Conservation (phyloP, 2,329 filamentous ascomycete genomes). For the Neopestalotiopsis clavispora region DNA sequence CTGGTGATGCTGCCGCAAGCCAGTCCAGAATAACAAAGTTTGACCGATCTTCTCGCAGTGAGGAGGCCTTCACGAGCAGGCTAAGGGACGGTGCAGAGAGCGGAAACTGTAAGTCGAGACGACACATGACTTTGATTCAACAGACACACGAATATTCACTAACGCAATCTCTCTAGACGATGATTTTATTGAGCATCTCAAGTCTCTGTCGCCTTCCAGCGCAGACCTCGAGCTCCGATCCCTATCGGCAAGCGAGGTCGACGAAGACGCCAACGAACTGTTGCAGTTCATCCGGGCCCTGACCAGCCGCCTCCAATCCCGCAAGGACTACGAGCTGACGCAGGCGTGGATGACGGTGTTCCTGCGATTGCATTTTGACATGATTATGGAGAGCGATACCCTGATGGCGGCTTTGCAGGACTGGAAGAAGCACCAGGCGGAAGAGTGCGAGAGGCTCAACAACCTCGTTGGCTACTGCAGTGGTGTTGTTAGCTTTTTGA, state of each 20-base stretch:
- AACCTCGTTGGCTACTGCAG: slow-evolving; percentile 85
- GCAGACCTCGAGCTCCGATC: slow-evolving; percentile 92
- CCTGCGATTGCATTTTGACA: slow-evolving; percentile 74
- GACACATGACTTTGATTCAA: not conserved
- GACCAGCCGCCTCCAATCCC: slow-evolving; percentile 69
- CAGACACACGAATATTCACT: not conserved
- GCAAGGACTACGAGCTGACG: slow-evolving; percentile 88
- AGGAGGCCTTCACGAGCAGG: slow-evolving; percentile 63
- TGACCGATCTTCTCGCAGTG: slow-evolving; percentile 54
- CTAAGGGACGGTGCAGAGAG: slow-evolving; percentile 58
- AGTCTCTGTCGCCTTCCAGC: slow-evolving; percentile 79
- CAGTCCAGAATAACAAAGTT: slow-evolving; percentile 72
- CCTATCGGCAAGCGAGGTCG: slow-evolving; percentile 55
- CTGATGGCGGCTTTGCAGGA: slow-evolving; percentile 64
- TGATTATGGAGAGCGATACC: slow-evolving; percentile 53
- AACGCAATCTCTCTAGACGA: slow-evolving; percentile 49
- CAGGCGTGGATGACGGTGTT: slow-evolving; percentile 99
- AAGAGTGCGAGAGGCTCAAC: slow-evolving; percentile 73
- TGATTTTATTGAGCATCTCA: slow-evolving; percentile 77
- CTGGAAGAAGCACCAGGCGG: slow-evolving; percentile 76
- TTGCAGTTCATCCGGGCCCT: slow-evolving; percentile 81
- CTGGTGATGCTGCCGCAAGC: slow-evolving; percentile 32
- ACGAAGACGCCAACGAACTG: slow-evolving; percentile 69
- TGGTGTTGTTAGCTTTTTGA: slow-evolving; percentile 83
- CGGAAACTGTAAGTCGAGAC: slow-evolving; percentile 63